Evolutionary conservation across 2,329 filamentous ascomycete genomes (phyloP).

Genomic region (Aspergillus cejpii): DNA sequence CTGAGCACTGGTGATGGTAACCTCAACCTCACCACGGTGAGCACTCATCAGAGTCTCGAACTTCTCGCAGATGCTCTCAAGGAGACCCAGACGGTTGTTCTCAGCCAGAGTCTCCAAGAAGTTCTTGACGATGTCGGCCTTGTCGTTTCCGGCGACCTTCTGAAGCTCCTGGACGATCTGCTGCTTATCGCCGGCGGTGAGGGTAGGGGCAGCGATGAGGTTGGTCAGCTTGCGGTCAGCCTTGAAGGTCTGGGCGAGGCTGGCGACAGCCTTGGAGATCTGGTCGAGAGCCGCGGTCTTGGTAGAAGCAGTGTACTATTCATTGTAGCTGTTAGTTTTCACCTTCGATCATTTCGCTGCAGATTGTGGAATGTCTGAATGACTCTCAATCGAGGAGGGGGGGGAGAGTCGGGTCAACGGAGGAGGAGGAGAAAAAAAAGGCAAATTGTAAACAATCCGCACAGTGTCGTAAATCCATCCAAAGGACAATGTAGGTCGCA

Average conservation of each 20-base stretch:
- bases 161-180: conserved; percentile 79
- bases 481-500: conserved; percentile 33
- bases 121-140: conserved; percentile 81
- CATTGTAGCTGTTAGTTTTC: conserved; percentile 7
- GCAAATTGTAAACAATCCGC: neutral
- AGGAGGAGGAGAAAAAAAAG: neutral
- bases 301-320: conserved; percentile 87
- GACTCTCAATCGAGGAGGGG: conserved; percentile 5
- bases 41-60: conserved; percentile 83
- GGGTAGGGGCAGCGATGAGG: conserved; percentile 75
- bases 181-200: conserved; percentile 71
- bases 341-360: too few relatives aligned
- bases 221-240: conserved; percentile 72
- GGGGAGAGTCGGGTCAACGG: conserved; percentile 15
- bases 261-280: conserved; percentile 71
- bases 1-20: conserved; percentile 82
- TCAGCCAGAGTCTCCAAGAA: conserved; percentile 84
- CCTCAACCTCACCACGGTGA: conserved; percentile 84
- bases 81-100: conserved; percentile 86
- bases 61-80: conserved; percentile 79
- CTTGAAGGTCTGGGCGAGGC: conserved; percentile 64
- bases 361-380: too few relatives aligned
- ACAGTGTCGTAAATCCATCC: neutral
- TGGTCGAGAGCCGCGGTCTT: conserved; percentile 81
- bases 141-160: conserved; percentile 69